Conservation (phyloP, 306 rosid genomes). For the Castanea crenata region DNA sequence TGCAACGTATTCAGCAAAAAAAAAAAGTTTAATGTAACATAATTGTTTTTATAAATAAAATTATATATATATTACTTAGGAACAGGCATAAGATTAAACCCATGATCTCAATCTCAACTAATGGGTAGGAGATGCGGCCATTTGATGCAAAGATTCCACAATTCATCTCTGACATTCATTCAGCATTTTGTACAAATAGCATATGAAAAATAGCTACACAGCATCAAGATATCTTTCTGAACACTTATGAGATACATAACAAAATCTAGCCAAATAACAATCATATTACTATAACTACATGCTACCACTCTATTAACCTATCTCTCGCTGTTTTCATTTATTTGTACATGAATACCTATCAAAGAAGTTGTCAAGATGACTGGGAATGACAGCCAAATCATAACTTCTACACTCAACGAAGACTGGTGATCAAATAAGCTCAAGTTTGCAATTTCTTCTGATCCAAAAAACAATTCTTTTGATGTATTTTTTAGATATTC, state of each 20-base stretch:
- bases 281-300: constrained; percentile 15
- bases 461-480: neutral
- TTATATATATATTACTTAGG: too few species aligned
- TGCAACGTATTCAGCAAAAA: too few species aligned
- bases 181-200: too few species aligned
- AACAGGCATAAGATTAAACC: too few species aligned
- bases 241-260: neutral
- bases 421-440: constrained; percentile 31
- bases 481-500: neutral
- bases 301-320: constrained; percentile 3
- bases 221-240: neutral
- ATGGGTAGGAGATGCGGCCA: too few species aligned
- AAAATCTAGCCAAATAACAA: neutral
- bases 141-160: too few species aligned
- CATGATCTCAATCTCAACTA: too few species aligned
- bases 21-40: too few species aligned
- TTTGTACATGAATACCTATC: neutral
- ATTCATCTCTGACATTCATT: too few species aligned
- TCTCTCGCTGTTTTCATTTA: neutral
- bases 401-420: constrained; percentile 6
- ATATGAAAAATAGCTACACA: too few species aligned
- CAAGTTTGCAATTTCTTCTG: constrained; percentile 12
- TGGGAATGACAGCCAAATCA: constrained; percentile 32
- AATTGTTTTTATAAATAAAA: too few species aligned
- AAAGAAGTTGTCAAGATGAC: constrained; percentile 1